phyloP scores from a whole-genome alignment of 148 eudicot genomes.

The Rhododendron mucronatum region DNA sequence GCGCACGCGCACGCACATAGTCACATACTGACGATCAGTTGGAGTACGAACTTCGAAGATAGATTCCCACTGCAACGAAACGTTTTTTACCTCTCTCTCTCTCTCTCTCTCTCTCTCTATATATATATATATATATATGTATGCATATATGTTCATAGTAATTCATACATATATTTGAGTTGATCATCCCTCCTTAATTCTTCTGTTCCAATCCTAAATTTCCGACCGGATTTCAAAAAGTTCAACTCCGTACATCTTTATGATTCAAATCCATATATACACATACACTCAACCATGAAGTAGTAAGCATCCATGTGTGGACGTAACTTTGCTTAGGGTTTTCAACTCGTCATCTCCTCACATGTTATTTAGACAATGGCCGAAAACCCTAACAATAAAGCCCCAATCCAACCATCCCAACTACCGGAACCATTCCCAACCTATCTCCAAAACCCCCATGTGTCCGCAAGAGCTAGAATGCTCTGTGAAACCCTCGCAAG shows the following conservation, averaged over 20 bases:
- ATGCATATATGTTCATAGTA: neutral
- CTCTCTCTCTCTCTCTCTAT: neutral
- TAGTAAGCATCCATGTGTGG: neutral
- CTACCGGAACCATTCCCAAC: slow-evolving; percentile 30
- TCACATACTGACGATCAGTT: neutral
- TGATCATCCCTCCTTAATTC: neutral
- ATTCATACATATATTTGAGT: neutral
- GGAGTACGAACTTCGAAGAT: neutral
- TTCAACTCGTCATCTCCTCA: neutral
- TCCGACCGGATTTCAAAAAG: neutral
- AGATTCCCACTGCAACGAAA: neutral
- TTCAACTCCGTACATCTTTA: neutral
- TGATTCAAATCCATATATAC: neutral
- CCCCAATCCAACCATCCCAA: neutral
- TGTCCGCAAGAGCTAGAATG: slow-evolving; percentile 46
- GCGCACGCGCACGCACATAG: too few relatives aligned
- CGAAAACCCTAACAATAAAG: slow-evolving; percentile 16
- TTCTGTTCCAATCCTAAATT: too few relatives aligned
- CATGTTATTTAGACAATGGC: slow-evolving; percentile 21
- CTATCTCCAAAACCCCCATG: slow-evolving; percentile 34
- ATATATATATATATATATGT: too few relatives aligned
- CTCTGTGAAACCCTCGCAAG: slow-evolving; percentile 52
- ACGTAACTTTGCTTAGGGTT: slow-evolving; percentile 12
- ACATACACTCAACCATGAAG: neutral
- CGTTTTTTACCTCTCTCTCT: neutral